A percentile compares a stretch with the other conserved stretches of the same genome.
Conservation (phyloP, 2,329 filamentous ascomycete genomes). For the Phyllosticta ampelicida region DNA sequence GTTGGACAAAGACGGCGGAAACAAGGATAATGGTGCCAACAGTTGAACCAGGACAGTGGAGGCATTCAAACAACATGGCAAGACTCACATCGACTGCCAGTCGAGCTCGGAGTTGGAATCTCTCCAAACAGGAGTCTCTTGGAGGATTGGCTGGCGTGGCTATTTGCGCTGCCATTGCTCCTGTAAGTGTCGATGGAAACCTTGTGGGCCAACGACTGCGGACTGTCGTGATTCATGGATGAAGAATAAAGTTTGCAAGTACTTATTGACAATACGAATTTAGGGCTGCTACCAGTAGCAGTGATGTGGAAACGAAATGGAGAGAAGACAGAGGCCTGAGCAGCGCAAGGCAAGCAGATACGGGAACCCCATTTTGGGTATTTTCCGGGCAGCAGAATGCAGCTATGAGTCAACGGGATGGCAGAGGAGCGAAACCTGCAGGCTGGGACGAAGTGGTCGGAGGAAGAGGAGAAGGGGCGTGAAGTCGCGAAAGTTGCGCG, state of each 20-base stretch:
- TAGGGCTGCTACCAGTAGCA: neutral
- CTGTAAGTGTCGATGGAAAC: constrained; percentile 10
- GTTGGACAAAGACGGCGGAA: neutral
- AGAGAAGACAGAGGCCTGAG: neutral
- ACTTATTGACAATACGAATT: neutral
- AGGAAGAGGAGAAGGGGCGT: constrained; percentile 3
- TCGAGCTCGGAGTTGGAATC: constrained; percentile 34
- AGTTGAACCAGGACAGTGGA: constrained; percentile 4
- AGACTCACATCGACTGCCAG: constrained; percentile 11
- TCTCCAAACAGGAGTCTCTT: constrained; percentile 38
- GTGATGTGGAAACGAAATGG: neutral
- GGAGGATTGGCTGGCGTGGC: constrained; percentile 25
- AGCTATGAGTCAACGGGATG: constrained; percentile 32
- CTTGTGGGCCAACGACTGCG: constrained; percentile 17
- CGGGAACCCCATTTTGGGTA: neutral
- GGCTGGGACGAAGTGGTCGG: constrained; percentile 13
- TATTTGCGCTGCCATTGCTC: constrained; percentile 20
- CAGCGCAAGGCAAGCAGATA: neutral
- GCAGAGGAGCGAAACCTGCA: constrained; percentile 9
- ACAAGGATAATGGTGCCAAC: constrained; percentile 5
- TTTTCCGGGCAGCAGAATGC: constrained; percentile 18
- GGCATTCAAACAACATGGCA: constrained; percentile 1
- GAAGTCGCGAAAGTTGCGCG: constrained; percentile 32
- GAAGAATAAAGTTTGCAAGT: neutral
- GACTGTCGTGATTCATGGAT: constrained; percentile 13